phyloP scores from a whole-genome alignment of 306 rosid species.

The Acacia confusa region DNA sequence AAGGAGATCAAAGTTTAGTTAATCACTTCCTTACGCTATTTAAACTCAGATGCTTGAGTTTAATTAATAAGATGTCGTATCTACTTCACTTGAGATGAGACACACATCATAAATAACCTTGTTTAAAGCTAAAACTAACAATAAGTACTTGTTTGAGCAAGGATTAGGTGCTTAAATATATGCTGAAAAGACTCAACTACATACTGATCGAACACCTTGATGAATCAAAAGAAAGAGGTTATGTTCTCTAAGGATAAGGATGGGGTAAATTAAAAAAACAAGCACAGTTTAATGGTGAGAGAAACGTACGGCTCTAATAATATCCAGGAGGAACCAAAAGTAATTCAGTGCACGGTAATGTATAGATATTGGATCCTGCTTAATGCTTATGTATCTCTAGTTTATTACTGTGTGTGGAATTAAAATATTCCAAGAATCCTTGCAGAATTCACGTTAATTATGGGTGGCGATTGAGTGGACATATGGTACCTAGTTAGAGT shows the following conservation, averaged over 20 bases:
- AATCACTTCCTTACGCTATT: background rate
- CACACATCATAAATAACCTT: background rate
- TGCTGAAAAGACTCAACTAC: slow-evolving; percentile 49
- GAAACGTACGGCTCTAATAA: background rate
- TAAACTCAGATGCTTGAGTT: slow-evolving; percentile 23
- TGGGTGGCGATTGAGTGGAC: background rate
- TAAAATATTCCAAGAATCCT: background rate
- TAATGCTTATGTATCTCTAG: background rate
- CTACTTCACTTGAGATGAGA: background rate
- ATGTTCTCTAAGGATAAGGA: slow-evolving; percentile 43
- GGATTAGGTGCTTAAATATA: slow-evolving; percentile 24
- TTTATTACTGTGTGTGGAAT: background rate
- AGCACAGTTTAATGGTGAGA: background rate
- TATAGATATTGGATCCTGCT: background rate
- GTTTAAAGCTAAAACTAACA: background rate
- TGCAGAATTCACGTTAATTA: background rate
- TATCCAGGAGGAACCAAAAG: background rate
- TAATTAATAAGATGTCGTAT: background rate
- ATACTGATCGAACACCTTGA: background rate
- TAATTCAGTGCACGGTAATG: background rate
- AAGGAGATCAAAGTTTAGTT: slow-evolving; percentile 6
- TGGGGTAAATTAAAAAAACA: background rate
- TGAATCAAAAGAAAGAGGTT: slow-evolving; percentile 37
- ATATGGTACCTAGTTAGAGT: background rate
- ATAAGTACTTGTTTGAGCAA: slow-evolving; percentile 11